These are phyloP conservation scores for Anacardium occidentale DNA, from an alignment of 345 rosid species.

Conservation along the genomic window DNA sequence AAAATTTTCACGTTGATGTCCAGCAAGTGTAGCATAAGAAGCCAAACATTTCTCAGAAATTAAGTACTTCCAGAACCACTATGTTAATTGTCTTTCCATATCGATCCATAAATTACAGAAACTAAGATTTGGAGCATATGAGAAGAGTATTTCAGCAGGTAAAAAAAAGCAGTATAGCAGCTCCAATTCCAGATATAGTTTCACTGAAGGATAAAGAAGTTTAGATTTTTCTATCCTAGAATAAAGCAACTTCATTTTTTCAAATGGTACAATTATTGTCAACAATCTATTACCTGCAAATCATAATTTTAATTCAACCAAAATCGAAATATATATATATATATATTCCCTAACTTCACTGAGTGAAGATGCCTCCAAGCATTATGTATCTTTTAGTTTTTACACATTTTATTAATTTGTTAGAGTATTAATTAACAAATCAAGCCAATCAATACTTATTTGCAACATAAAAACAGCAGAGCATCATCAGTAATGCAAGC, in stretches of 20 bases:
- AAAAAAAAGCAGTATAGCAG: background rate
- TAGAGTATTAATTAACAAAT: too few species aligned
- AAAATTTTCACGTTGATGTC: background rate
- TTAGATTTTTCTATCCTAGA: background rate
- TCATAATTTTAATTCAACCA: background rate
- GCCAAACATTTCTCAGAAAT: background rate
- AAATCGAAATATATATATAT: background rate
- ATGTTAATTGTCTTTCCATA: background rate
- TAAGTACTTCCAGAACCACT: background rate
- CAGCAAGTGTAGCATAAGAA: background rate
- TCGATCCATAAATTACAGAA: background rate
- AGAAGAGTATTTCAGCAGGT: background rate
- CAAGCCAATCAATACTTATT: too few species aligned
- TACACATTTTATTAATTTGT: background rate
- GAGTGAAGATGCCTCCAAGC: background rate
- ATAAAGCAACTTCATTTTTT: background rate
- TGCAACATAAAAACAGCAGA: too few species aligned
- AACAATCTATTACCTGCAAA: background rate
- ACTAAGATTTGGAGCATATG: background rate
- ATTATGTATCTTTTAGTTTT: background rate
- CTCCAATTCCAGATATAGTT: background rate
- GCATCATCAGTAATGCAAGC: background rate
- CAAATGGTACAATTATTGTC: background rate
- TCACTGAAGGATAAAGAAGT: too few species aligned
- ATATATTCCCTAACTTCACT: background rate